A percentile compares a stretch with the other conserved stretches of the same genome.
phyloP scores from a whole-genome alignment of 208 protist species.

The Trypanosoma vivax region DNA sequence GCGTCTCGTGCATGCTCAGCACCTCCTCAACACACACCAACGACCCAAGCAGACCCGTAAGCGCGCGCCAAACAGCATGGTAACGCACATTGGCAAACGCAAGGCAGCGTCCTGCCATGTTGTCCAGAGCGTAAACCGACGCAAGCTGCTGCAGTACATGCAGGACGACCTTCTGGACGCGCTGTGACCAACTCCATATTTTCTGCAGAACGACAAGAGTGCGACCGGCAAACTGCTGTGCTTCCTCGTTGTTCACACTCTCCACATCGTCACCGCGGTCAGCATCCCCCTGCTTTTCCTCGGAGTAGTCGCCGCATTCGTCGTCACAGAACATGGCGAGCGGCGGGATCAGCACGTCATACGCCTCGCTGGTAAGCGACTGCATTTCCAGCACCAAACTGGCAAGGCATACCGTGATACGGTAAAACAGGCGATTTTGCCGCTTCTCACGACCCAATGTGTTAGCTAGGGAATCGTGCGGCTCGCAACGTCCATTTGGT shows the following conservation, averaged over 20 bases:
- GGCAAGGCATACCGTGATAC: constrained; percentile 29
- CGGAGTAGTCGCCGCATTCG: constrained; percentile 14
- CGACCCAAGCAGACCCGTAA: constrained; percentile 62
- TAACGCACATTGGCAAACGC: constrained; percentile 50
- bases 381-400: constrained; percentile 40
- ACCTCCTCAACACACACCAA: constrained; percentile 83
- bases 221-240: constrained; percentile 50
- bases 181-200: constrained; percentile 70
- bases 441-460: constrained; percentile 20
- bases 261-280: constrained; percentile 8
- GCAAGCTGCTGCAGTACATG: constrained; percentile 76
- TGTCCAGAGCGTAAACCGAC: constrained; percentile 38
- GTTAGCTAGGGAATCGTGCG: constrained; percentile 30
- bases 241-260: constrained; percentile 55
- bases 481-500: constrained; percentile 3
- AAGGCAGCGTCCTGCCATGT: constrained; percentile 23
- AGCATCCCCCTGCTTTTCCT: constrained; percentile 7
- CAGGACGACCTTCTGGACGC: constrained; percentile 53
- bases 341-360: constrained; percentile 27
- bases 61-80: constrained; percentile 44
- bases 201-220: constrained; percentile 68
- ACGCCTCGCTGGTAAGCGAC: constrained; percentile 30
- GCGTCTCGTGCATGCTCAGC: constrained; percentile 49
- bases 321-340: constrained; percentile 48
- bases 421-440: constrained; percentile 39